A percentile compares a stretch with the other conserved stretches of the same genome.
Evolutionary conservation across 1,284 basidiomycete species (phyloP).

Genomic region (Microstroma glucosiphilum): DNA sequence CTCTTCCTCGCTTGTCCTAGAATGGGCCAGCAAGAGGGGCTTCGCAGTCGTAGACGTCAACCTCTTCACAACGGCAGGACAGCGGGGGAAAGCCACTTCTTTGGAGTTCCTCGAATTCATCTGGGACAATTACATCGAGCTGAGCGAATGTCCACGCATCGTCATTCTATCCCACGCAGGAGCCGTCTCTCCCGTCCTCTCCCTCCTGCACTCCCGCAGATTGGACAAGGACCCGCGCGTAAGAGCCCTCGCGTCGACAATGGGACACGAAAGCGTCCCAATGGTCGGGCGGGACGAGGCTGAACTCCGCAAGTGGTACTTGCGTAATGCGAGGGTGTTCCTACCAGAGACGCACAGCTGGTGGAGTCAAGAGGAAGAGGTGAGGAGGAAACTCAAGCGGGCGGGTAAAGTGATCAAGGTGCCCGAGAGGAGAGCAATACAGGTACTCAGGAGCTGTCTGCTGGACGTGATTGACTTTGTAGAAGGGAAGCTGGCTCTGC

Average conservation of each 20-base stretch:
- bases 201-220: slow-evolving; percentile 65
- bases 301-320: slow-evolving; percentile 26
- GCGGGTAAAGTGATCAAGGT: background rate
- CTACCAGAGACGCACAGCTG: slow-evolving; percentile 13
- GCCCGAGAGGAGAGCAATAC: slow-evolving; percentile 5
- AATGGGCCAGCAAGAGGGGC: slow-evolving; percentile 64
- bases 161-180: slow-evolving; percentile 80
- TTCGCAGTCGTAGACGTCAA: slow-evolving; percentile 83
- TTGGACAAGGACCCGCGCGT: slow-evolving; percentile 38
- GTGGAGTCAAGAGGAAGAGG: background rate
- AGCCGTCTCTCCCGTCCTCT: slow-evolving; percentile 68
- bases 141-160: slow-evolving; percentile 59
- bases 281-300: slow-evolving; percentile 5
- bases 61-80: slow-evolving; percentile 65
- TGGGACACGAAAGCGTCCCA: slow-evolving; percentile 31
- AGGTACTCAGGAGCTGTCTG: slow-evolving; percentile 2
- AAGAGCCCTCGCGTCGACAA: slow-evolving; percentile 26
- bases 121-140: slow-evolving; percentile 87
- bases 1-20: slow-evolving; percentile 69
- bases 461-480: background rate
- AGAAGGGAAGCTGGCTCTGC: background rate
- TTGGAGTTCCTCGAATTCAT: slow-evolving; percentile 67
- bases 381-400: slow-evolving; percentile 9
- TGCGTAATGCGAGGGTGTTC: slow-evolving; percentile 15
- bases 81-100: background rate